Conservation (phyloP, 805 yeast species). For the Saccharomycopsis schoenii region DNA sequence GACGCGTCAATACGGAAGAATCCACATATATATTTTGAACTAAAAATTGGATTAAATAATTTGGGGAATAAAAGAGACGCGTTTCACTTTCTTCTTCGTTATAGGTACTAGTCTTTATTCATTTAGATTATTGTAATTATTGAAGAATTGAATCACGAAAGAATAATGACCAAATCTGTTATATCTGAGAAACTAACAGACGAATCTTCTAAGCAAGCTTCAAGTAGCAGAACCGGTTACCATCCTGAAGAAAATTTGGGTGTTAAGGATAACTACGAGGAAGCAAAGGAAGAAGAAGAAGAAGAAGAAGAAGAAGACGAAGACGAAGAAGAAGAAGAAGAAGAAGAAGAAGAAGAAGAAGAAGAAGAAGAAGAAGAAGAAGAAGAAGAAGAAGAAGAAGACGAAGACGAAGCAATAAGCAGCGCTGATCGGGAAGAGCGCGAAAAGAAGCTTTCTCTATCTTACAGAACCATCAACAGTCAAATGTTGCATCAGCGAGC, state of each 20-base stretch:
- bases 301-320: slow-evolving; percentile 11
- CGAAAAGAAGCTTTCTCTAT: slow-evolving; percentile 8
- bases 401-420: slow-evolving; percentile 22
- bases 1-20: not conserved
- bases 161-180: not conserved
- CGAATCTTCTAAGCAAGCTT: not conserved
- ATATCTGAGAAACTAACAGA: not conserved
- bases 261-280: not conserved
- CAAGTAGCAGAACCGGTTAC: not conserved
- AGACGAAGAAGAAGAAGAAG: slow-evolving; percentile 11
- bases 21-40: not conserved
- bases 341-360: slow-evolving; percentile 10
- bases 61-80: too few relatives aligned
- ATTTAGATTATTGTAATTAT: too few relatives aligned
- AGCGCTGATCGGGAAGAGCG: slow-evolving; percentile 19
- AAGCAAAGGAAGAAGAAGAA: not conserved
- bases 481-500: slow-evolving; percentile 30
- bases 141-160: too few relatives aligned
- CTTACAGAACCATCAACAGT: slow-evolving; percentile 9
- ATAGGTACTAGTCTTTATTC: not conserved
- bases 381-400: slow-evolving; percentile 18
- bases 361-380: slow-evolving; percentile 18
- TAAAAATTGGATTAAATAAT: too few relatives aligned
- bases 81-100: too few relatives aligned
- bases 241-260: not conserved